Evolutionary conservation across 208 protist species (phyloP).

Genomic region (Crithidia bombi): DNA sequence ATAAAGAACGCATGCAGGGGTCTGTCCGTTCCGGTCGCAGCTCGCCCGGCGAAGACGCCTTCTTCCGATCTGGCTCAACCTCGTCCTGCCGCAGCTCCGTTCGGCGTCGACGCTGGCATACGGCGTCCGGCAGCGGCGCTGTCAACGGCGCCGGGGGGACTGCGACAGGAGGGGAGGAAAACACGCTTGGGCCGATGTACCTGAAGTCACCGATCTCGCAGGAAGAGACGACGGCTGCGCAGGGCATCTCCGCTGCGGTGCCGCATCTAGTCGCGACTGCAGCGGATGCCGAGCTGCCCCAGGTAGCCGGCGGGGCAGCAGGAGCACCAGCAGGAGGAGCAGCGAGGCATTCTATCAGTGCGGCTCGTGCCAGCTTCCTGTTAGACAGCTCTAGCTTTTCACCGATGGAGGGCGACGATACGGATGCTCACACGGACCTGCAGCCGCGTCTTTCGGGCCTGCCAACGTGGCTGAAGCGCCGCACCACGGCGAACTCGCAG

Average conservation of each 20-base stretch:
- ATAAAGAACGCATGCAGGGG: conserved; percentile 57
- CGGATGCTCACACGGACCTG: neutral
- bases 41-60: conserved; percentile 15
- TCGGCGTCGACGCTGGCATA: conserved; percentile 16
- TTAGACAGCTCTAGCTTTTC: neutral
- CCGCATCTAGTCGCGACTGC: neutral
- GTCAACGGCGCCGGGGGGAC: too few relatives aligned
- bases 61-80: conserved; percentile 10
- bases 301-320: too few relatives aligned
- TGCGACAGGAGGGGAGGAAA: neutral
- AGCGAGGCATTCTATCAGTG: neutral
- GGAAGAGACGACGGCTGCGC: neutral
- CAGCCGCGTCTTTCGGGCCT: conserved; percentile 10
- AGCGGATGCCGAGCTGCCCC: too few relatives aligned
- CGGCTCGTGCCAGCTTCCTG: neutral
- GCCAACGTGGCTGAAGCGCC: conserved; percentile 17
- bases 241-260: neutral
- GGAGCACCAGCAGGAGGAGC: neutral
- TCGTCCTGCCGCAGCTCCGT: conserved; percentile 21
- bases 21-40: conserved; percentile 24
- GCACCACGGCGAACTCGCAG: neutral
- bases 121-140: neutral
- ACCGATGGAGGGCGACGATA: neutral
- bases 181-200: neutral
- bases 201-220: neutral